These are phyloP conservation scores for Pseudopithomyces chartarum DNA, from an alignment of 2,329 filamentous ascomycete species.

Conservation along the genomic window DNA sequence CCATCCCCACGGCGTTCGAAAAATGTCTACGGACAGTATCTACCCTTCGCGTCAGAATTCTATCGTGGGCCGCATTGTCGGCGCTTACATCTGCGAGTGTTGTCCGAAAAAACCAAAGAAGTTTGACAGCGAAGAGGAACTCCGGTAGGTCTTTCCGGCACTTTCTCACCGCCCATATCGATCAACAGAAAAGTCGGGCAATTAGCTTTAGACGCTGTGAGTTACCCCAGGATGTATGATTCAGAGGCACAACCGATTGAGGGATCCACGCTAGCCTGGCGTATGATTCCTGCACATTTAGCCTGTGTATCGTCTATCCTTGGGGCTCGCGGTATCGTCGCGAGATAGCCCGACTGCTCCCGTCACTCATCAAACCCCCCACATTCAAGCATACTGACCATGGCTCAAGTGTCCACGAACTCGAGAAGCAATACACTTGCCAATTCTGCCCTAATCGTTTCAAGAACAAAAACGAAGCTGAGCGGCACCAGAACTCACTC, in stretches of 20 bases:
- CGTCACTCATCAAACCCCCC: background rate
- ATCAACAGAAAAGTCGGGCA: background rate
- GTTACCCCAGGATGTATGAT: background rate
- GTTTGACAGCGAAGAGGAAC: constrained; percentile 81
- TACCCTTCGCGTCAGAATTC: constrained; percentile 55
- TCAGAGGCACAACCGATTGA: constrained; percentile 1
- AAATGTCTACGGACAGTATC: constrained; percentile 53
- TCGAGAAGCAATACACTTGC: constrained; percentile 96
- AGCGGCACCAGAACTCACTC: constrained; percentile 93
- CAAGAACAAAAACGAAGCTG: constrained; percentile 98
- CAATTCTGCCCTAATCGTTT: constrained; percentile 92
- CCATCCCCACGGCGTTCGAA: constrained; percentile 44
- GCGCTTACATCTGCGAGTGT: constrained; percentile 81
- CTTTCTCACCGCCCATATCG: constrained; percentile 32
- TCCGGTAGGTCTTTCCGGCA: constrained; percentile 67
- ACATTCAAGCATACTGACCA: constrained; percentile 17
- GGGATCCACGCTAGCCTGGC: background rate
- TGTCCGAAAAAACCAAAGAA: constrained; percentile 98
- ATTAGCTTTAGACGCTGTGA: background rate
- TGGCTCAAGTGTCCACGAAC: constrained; percentile 74
- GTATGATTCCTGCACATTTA: background rate
- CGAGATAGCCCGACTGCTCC: background rate
- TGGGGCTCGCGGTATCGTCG: too few relatives aligned
- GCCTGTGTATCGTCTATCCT: too few relatives aligned
- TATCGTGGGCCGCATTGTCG: constrained; percentile 57